phyloP scores from a whole-genome alignment of 1,139 yeast species.

The Suhomyces coccinellae region DNA sequence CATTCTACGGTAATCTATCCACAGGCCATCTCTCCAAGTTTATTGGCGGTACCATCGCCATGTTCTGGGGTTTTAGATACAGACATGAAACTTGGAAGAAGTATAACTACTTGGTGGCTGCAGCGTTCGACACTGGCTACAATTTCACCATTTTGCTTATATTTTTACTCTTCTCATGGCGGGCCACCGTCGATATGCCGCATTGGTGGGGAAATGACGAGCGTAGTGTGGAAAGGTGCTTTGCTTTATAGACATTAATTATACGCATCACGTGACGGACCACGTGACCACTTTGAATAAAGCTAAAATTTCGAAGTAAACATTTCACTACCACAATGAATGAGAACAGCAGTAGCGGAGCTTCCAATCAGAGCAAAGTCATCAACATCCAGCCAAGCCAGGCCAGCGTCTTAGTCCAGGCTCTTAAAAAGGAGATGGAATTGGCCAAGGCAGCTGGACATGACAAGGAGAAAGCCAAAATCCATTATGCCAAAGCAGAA shows the following conservation, averaged over 20 bases:
- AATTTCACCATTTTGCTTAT: constrained; percentile 41
- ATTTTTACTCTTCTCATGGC: constrained; percentile 37
- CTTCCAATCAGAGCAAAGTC: constrained; percentile 20
- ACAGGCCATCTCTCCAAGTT: constrained; percentile 51
- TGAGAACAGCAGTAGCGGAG: neutral
- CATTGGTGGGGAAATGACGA: constrained; percentile 53
- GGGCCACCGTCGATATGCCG: constrained; percentile 34
- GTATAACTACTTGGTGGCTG: constrained; percentile 49
- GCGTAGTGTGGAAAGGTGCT: constrained; percentile 45
- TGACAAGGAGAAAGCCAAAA: constrained; percentile 66
- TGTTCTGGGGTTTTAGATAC: constrained; percentile 44
- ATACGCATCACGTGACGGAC: neutral
- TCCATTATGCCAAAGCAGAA: constrained; percentile 67
- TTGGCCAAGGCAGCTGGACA: constrained; percentile 56
- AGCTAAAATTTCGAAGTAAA: neutral
- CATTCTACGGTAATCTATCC: constrained; percentile 51
- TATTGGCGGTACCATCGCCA: constrained; percentile 46
- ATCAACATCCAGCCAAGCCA: constrained; percentile 49
- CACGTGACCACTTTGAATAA: neutral
- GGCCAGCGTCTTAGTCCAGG: constrained; percentile 60
- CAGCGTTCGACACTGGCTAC: constrained; percentile 52
- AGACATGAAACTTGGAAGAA: constrained; percentile 40
- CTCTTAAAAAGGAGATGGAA: constrained; percentile 60
- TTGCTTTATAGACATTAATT: constrained; percentile 18
- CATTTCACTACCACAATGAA: constrained; percentile 3